Percentiles rank a stretch among this genome's conserved stretches.
These are phyloP conservation scores for Zizania palustris DNA, from an alignment of 202 grass and related monocot genomes.

Conservation along the genomic window DNA sequence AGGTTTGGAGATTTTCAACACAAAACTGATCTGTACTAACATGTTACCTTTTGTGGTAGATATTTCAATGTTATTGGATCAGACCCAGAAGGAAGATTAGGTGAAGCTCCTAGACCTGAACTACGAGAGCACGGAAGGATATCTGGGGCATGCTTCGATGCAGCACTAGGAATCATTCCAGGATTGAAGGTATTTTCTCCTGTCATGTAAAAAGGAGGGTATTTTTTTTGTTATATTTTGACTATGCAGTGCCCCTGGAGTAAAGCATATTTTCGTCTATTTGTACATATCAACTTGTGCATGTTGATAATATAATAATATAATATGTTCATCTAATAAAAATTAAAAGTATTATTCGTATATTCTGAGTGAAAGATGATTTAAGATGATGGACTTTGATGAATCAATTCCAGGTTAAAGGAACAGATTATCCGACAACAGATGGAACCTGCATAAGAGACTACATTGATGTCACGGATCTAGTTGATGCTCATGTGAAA, in stretches of 20 bases:
- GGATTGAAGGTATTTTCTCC: constrained; percentile 69
- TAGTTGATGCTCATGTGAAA: constrained; percentile 98
- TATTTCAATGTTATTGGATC: constrained; percentile 99
- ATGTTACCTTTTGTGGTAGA: constrained; percentile 45
- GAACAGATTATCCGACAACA: constrained; percentile 81
- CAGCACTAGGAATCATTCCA: constrained; percentile 76
- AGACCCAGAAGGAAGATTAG: constrained; percentile 91
- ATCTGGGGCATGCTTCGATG: constrained; percentile 96
- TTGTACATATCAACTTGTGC: constrained; percentile 16
- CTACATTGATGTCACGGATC: constrained; percentile 97
- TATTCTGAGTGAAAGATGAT: constrained; percentile 14
- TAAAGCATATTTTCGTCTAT: constrained; percentile 15
- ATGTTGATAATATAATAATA: constrained; percentile 1
- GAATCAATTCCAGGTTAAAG: constrained; percentile 67
- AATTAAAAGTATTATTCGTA: background rate
- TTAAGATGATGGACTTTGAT: constrained; percentile 31
- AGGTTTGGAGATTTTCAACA: constrained; percentile 22
- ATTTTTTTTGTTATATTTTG: background rate
- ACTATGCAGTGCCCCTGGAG: constrained; percentile 7
- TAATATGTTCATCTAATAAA: background rate
- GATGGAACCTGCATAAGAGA: constrained; percentile 97
- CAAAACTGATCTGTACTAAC: constrained; percentile 34
- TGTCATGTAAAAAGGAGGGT: no score
- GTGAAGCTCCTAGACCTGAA: constrained; percentile 92
- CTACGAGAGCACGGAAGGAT: constrained; percentile 92